Base-by-base conservation (phyloP, 83 land plant species). In the Picea abies region DNA sequence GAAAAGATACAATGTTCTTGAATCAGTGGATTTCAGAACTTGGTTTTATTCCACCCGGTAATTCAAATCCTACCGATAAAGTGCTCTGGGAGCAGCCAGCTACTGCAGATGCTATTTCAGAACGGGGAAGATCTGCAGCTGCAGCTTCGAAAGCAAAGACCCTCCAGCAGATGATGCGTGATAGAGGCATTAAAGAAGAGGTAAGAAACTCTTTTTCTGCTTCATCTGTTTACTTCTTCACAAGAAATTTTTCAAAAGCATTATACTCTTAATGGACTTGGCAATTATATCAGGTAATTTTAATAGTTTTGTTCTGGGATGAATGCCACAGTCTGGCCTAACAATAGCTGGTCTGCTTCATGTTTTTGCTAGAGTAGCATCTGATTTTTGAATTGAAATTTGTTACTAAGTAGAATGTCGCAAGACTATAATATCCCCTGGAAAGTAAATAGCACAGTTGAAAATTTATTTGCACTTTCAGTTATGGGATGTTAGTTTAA, bases 71-170 rank as follows among this genome's bases (percentile, higher is more conserved):
- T 68, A 63, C 68, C 6, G 87, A 89, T 65, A 84, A 63, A 80
- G 76, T 79, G 8, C 60, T 80, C 44, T 89, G 91, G 91, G 91
- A 89, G 39, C 82, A 84, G 52, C 91, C 91, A 66, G 82, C 39
- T 47, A 84, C 84, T 82, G 82, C 89, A 58, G 89, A 86, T 6
- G 87, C 91, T 16, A 87, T 89, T 66, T 89, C 91, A 39, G 90
- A 89, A 78, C 83, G 90, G 58, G 90, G 90, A 4, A 83, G 67
- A 66, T 22, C 70, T 20, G 88, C 89, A 39, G 90, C 90, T 39
- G 90, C 89, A 29, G 56, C 73, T 49, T 73, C 88, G 26, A 86
- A 72, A 77, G 90, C 90, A n/a, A 89, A 84, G 82, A 82, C 82
- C 25, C 58, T 81, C 52, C 29, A 62, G 20, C 91, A 89, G 80